Conservation (phyloP, 371 early-diverging fungal species). For the Mortierella polycephala region DNA sequence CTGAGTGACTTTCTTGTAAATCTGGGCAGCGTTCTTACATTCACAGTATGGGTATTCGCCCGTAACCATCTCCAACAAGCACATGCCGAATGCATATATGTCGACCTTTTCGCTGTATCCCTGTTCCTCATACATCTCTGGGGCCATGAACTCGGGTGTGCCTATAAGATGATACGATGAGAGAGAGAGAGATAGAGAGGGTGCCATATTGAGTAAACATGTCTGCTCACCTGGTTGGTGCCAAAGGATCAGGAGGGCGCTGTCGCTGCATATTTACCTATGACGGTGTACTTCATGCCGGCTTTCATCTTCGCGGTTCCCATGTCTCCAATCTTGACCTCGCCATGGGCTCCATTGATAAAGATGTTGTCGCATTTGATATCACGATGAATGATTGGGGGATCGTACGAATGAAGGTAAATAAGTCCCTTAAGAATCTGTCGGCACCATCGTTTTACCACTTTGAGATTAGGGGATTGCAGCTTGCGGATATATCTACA, state of each 20-base stretch:
- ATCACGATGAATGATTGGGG: conserved; percentile 93
- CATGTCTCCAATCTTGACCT: conserved; percentile 95
- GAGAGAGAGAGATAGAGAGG: neutral
- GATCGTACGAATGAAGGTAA: conserved; percentile 85
- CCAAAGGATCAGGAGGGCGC: neutral
- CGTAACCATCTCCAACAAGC: conserved; percentile 89
- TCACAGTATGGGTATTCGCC: conserved; percentile 92
- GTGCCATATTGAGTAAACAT: neutral
- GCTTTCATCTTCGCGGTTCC: conserved; percentile 87
- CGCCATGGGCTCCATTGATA: conserved; percentile 91
- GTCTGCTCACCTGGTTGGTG: neutral
- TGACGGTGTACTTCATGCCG: conserved; percentile 86
- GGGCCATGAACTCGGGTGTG: conserved; percentile 96
- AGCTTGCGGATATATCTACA: conserved; percentile 73
- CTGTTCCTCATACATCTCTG: conserved; percentile 94
- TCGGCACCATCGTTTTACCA: conserved; percentile 84
- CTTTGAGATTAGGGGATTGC: conserved; percentile 73
- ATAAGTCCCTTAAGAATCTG: conserved; percentile 87
- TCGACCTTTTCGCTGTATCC: conserved; percentile 91
- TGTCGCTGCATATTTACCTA: conserved; percentile 64
- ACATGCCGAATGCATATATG: conserved; percentile 96
- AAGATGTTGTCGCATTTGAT: conserved; percentile 92
- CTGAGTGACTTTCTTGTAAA: conserved; percentile 84
- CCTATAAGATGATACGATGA: conserved; percentile 53
- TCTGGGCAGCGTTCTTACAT: conserved; percentile 88